These are phyloP conservation scores for Luffa aegyptiaca DNA, from an alignment of 306 rosid genomes.

Conservation along the genomic window DNA sequence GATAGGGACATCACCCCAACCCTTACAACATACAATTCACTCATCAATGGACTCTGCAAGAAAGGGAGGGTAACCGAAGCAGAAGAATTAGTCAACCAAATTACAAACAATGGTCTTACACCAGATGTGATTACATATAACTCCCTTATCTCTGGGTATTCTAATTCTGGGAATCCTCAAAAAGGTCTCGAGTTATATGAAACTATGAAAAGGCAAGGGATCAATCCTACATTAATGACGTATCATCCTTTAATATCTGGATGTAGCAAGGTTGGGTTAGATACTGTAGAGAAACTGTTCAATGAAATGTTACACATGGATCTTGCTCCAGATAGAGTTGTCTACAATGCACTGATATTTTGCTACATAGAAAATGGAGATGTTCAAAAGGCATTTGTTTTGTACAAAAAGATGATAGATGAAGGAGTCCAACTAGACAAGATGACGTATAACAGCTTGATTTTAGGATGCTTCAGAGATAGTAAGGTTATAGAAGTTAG, in stretches of 20 bases:
- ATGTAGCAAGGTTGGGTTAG: slow-evolving; percentile 40
- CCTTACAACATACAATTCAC: slow-evolving; percentile 56
- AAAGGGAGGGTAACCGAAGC: slow-evolving; percentile 53
- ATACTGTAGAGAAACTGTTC: slow-evolving; percentile 33
- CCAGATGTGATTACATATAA: slow-evolving; percentile 77
- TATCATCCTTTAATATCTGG: slow-evolving; percentile 54
- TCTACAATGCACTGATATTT: slow-evolving; percentile 46
- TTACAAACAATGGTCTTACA: slow-evolving; percentile 29
- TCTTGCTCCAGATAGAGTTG: slow-evolving; percentile 46
- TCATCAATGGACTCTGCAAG: slow-evolving; percentile 60
- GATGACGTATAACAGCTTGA: slow-evolving; percentile 71
- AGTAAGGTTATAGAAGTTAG: slow-evolving; percentile 37
- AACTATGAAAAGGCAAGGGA: slow-evolving; percentile 43
- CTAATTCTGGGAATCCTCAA: slow-evolving; percentile 29
- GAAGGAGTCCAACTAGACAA: slow-evolving; percentile 45
- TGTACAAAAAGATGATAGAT: slow-evolving; percentile 46
- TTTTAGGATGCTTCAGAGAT: slow-evolving; percentile 50
- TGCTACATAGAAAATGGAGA: slow-evolving; percentile 47
- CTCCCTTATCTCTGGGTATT: slow-evolving; percentile 68
- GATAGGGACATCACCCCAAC: slow-evolving; percentile 40
- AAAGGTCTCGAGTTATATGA: slow-evolving; percentile 57
- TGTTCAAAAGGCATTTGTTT: slow-evolving; percentile 36
- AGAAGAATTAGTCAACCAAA: slow-evolving; percentile 36
- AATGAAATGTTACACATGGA: slow-evolving; percentile 45
- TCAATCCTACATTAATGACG: slow-evolving; percentile 55